Conservation (phyloP, 768 basidiomycete species). For the Mycena amicta region DNA sequence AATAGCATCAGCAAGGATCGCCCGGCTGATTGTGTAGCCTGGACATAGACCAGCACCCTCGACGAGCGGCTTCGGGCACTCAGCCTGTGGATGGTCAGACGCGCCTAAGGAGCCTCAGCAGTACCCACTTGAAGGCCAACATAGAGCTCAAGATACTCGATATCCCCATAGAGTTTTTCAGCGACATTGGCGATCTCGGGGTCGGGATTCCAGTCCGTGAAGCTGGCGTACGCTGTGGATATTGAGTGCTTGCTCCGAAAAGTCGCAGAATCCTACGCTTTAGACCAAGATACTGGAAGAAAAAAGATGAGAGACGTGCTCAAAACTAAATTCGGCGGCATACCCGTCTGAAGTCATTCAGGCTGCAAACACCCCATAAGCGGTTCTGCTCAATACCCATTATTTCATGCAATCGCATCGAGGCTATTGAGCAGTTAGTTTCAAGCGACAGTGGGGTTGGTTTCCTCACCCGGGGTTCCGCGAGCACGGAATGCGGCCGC, state of each 20-base stretch:
- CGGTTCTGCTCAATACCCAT: conserved; percentile 84
- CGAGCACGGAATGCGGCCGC: conserved; percentile 78
- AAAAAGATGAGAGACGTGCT: too few relatives aligned
- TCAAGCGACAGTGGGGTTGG: too few relatives aligned
- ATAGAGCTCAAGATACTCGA: conserved; percentile 80
- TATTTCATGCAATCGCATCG: conserved; percentile 77
- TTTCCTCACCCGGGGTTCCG: conserved; percentile 60
- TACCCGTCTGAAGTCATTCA: conserved; percentile 82
- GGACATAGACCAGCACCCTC: conserved; percentile 87
- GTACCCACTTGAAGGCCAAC: conserved; percentile 51
- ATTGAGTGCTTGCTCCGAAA: too few relatives aligned
- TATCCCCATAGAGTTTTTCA: conserved; percentile 75
- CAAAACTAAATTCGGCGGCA: too few relatives aligned
- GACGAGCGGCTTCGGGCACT: conserved; percentile 72
- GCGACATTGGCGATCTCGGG: conserved; percentile 69
- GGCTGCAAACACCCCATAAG: conserved; percentile 77
- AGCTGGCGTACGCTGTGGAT: conserved; percentile 65
- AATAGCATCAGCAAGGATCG: conserved; percentile 85
- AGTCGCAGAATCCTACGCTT: conserved; percentile 59
- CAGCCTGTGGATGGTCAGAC: conserved; percentile 50
- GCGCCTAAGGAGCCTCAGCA: too few relatives aligned
- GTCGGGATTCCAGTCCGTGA: conserved; percentile 83
- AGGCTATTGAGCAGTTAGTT: conserved; percentile 34
- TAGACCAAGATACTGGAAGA: conserved; percentile 76
- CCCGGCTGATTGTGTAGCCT: conserved; percentile 83